Evolutionary conservation across 257 asterid genomes (phyloP).

Genomic region (Euphrasia confusa): DNA sequence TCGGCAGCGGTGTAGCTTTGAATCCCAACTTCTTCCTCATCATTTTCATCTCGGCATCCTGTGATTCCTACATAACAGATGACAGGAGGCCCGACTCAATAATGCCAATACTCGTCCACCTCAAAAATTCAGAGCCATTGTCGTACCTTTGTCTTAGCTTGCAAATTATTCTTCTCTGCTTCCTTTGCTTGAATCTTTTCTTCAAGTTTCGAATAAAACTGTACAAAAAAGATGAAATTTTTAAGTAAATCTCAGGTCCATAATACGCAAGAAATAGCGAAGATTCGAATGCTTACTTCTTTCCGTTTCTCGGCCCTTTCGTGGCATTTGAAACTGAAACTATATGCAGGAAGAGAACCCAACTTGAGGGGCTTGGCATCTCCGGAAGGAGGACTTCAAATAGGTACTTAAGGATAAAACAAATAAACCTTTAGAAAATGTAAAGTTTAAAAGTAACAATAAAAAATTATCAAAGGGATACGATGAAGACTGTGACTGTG

Average conservation of each 20-base stretch:
- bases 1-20: conserved; percentile 98
- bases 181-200: conserved; percentile 92
- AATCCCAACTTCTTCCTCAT: conserved; percentile 76
- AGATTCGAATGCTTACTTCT: conserved; percentile 58
- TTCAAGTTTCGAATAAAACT: conserved; percentile 91
- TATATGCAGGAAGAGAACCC: conserved; percentile 74
- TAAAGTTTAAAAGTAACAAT: not conserved
- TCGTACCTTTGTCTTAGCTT: conserved; percentile 69
- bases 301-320: conserved; percentile 94
- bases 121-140: conserved; percentile 1
- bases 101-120: conserved; percentile 9
- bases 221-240: conserved; percentile 19
- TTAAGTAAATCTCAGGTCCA: conserved; percentile 15
- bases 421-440: conserved; percentile 1
- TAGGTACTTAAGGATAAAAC: conserved; percentile 45
- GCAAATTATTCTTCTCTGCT: conserved; percentile 67
- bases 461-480: conserved; percentile 31
- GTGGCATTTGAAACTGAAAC: conserved; percentile 82
- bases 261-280: conserved; percentile 11
- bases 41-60: conserved; percentile 83
- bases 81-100: conserved; percentile 20
- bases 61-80: conserved; percentile 60
- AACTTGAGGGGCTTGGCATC: conserved; percentile 55
- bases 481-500: conserved; percentile 39
- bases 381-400: conserved; percentile 58